Percentiles rank a stretch among this genome's conserved stretches.
phyloP scores from a whole-genome alignment of 192 early-diverging fungal species.

The Kickxella alabastrina region DNA sequence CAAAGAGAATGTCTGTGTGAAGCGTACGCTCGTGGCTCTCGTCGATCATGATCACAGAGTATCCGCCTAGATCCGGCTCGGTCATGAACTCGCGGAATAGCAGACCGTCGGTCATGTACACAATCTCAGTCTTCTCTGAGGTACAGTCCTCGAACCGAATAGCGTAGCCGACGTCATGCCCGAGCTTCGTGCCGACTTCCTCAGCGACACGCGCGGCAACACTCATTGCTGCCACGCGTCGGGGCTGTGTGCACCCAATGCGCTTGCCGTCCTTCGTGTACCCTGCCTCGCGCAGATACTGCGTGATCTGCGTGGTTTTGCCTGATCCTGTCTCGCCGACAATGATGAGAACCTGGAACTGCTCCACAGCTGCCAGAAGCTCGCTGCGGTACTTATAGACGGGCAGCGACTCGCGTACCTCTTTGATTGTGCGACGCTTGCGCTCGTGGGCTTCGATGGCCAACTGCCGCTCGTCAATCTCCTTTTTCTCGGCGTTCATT shows the following conservation, averaged over 20 bases:
- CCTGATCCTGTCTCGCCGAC: slow-evolving; percentile 98
- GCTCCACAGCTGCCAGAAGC: slow-evolving; percentile 77
- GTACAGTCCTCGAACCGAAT: slow-evolving; percentile 99
- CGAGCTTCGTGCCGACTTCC: slow-evolving; percentile 91
- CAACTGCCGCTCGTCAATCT: slow-evolving; percentile 53
- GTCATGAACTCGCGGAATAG: slow-evolving; percentile 96
- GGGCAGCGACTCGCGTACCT: slow-evolving; percentile 72
- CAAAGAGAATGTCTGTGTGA: slow-evolving; percentile 95
- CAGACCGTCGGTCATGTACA: slow-evolving; percentile 99
- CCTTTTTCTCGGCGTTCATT: slow-evolving; percentile 55
- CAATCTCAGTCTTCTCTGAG: slow-evolving; percentile 87
- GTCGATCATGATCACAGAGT: slow-evolving; percentile 95
- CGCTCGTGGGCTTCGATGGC: slow-evolving; percentile 64
- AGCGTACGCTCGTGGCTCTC: slow-evolving; percentile 98
- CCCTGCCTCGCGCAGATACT: slow-evolving; percentile 94
- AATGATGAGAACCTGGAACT: slow-evolving; percentile 86
- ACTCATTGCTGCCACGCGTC: slow-evolving; percentile 97
- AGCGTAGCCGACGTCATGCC: slow-evolving; percentile 91
- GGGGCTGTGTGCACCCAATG: slow-evolving; percentile 97
- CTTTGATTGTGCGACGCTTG: slow-evolving; percentile 54
- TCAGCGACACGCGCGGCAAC: slow-evolving; percentile 96
- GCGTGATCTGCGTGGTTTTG: slow-evolving; percentile 98
- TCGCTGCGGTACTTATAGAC: slow-evolving; percentile 85
- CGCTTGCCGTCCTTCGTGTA: slow-evolving; percentile 82
- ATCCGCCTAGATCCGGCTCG: slow-evolving; percentile 86